phyloP scores from a whole-genome alignment of 768 basidiomycete species.

The Suillus luteus region DNA sequence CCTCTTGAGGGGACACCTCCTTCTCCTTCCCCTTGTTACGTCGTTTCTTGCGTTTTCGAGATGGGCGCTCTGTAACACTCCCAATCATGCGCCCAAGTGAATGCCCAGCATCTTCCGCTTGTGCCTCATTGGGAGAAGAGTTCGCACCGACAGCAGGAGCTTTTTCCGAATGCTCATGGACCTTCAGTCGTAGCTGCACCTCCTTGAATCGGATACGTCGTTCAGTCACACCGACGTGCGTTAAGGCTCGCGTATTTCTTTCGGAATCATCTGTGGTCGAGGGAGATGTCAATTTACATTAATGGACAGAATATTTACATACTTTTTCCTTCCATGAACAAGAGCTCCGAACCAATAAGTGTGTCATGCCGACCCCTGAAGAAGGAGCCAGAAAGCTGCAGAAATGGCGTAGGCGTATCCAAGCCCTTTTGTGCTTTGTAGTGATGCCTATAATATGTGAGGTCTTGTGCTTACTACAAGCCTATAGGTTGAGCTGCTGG shows the following conservation, averaged over 20 bases:
- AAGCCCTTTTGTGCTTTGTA: conserved; percentile 51
- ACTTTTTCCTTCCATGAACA: conserved; percentile 75
- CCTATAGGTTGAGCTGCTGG: conserved; percentile 67
- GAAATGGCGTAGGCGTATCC: conserved; percentile 74
- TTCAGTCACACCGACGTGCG: conserved; percentile 61
- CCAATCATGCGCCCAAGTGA: conserved; percentile 8
- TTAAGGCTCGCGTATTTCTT: conserved; percentile 50
- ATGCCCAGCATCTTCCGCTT: background rate
- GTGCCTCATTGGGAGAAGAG: background rate
- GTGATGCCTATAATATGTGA: background rate
- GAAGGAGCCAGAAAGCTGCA: conserved; percentile 76
- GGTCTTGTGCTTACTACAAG: conserved; percentile 58
- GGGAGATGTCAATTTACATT: conserved; percentile 11
- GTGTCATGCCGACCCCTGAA: conserved; percentile 69
- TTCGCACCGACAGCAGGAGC: background rate
- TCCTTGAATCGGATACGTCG: conserved; percentile 75
- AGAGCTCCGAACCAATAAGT: conserved; percentile 72
- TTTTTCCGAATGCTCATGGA: conserved; percentile 22
- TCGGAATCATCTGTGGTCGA: conserved; percentile 43
- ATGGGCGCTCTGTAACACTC: background rate
- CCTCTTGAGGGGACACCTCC: background rate
- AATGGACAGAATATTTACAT: conserved; percentile 12
- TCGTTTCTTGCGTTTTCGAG: conserved; percentile 6
- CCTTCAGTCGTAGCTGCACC: conserved; percentile 52
- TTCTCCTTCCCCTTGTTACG: conserved; percentile 2